These are phyloP conservation scores for Prunus mume DNA, from an alignment of 306 rosid species.

Conservation along the genomic window DNA sequence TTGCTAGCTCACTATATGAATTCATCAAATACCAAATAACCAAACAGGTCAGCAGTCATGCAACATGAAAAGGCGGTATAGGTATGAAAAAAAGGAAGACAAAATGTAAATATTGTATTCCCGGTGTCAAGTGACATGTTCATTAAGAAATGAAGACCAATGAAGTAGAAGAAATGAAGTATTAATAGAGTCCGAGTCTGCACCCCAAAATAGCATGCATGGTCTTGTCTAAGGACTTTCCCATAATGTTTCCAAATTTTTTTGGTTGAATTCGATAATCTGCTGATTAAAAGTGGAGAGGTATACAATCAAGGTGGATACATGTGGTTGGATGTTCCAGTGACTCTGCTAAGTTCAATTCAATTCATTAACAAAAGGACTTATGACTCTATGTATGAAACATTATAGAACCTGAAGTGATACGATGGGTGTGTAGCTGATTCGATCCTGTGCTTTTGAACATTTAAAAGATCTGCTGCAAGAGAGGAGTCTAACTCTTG, in stretches of 20 bases:
- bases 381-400: slow-evolving; percentile 18
- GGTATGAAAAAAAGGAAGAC: too few relatives aligned
- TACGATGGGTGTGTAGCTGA: slow-evolving; percentile 72
- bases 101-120: too few relatives aligned
- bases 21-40: too few relatives aligned
- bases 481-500: slow-evolving; percentile 84
- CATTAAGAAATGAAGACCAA: not conserved
- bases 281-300: not conserved
- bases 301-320: not conserved
- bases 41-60: too few relatives aligned
- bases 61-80: too few relatives aligned
- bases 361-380: slow-evolving; percentile 2
- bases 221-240: not conserved
- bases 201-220: not conserved
- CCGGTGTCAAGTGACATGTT: not conserved
- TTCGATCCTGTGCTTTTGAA: slow-evolving; percentile 83
- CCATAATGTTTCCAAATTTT: too few relatives aligned
- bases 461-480: slow-evolving; percentile 83
- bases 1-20: too few relatives aligned
- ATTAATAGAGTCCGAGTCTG: not conserved
- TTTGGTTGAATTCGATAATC: not conserved
- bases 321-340: not conserved
- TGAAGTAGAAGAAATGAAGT: not conserved
- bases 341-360: not conserved
- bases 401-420: slow-evolving; percentile 63